Evolutionary conservation across 2,329 filamentous ascomycete genomes (phyloP).

Genomic region (Fusarium mangiferae): DNA sequence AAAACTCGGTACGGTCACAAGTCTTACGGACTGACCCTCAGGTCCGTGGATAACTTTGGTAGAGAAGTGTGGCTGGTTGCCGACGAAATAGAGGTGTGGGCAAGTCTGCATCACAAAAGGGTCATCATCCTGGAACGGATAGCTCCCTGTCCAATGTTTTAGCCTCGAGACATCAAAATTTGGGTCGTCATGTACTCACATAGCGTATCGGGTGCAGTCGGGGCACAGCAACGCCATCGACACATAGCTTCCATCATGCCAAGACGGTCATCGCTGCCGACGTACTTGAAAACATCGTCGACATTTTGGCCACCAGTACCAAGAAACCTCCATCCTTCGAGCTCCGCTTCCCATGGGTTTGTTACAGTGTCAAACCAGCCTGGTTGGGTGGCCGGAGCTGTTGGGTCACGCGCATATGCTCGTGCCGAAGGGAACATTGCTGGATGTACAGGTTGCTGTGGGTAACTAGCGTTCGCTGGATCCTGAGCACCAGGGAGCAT

Average conservation of each 20-base stretch:
- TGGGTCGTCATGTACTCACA: conserved; percentile 67
- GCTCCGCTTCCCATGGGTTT: conserved; percentile 91
- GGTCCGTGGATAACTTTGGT: conserved; percentile 75
- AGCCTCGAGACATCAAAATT: conserved; percentile 5
- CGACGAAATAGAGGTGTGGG: conserved; percentile 91
- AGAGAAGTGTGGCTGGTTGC: conserved; percentile 83
- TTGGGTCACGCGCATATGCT: conserved; percentile 68
- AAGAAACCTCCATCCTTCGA: conserved; percentile 89
- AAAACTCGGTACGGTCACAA: conserved; percentile 89
- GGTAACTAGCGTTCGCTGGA: conserved; percentile 88
- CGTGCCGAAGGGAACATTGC: conserved; percentile 87
- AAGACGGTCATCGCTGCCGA: conserved; percentile 79
- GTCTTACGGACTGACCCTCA: conserved; percentile 75
- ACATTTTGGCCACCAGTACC: conserved; percentile 93
- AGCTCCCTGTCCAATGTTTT: conserved; percentile 74
- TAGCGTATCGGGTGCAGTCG: conserved; percentile 94
- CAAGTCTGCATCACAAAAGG: conserved; percentile 87
- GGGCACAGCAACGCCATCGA: conserved; percentile 89
- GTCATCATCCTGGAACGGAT: conserved; percentile 94
- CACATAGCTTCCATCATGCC: conserved; percentile 96
- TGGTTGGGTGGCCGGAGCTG: conserved; percentile 53
- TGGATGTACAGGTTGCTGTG: conserved; percentile 91
- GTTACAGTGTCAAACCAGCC: conserved; percentile 91
- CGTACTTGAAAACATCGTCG: conserved; percentile 92
- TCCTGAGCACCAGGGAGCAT: conserved; percentile 86